Percentiles rank a stretch among this genome's conserved stretches.
phyloP scores from a whole-genome alignment of 805 yeast genomes.

The Debaryomyces castellii region DNA sequence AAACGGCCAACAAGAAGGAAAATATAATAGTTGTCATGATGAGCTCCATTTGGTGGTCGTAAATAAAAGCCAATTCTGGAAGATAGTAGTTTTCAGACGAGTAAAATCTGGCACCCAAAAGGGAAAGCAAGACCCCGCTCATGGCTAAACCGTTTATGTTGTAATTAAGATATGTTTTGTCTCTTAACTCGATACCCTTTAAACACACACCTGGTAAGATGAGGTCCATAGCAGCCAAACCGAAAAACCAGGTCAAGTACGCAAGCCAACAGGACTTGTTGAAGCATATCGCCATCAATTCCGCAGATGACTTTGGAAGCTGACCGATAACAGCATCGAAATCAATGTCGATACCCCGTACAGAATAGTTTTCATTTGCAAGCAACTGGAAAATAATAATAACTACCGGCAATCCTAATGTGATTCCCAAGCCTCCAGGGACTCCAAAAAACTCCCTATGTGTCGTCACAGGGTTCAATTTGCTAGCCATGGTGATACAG shows the following conservation, averaged over 20 bases:
- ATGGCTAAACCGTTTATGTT: conserved; percentile 78
- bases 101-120: conserved; percentile 53
- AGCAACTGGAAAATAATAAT: conserved; percentile 58
- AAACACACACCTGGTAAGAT: conserved; percentile 57
- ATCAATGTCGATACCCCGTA: conserved; percentile 49
- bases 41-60: conserved; percentile 65
- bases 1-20: conserved; percentile 59
- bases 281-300: conserved; percentile 32
- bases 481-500: conserved; percentile 1
- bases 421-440: conserved; percentile 67
- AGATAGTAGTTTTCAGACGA: conserved; percentile 48
- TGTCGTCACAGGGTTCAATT: conserved; percentile 69
- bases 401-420: conserved; percentile 66
- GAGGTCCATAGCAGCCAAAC: conserved; percentile 61
- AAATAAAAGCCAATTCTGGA: conserved; percentile 81
- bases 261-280: conserved; percentile 56
- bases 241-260: conserved; percentile 72
- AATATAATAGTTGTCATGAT: conserved; percentile 62
- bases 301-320: conserved; percentile 24
- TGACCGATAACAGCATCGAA: conserved; percentile 34
- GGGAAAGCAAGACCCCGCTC: conserved; percentile 33
- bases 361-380: conserved; percentile 58
- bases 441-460: conserved; percentile 78
- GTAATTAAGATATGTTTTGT: conserved; percentile 68
- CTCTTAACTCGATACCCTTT: conserved; percentile 72